Percentiles rank a stretch among this genome's conserved stretches.
phyloP scores from a whole-genome alignment of 192 early-diverging fungal genomes.

The Thamnidium elegans region DNA sequence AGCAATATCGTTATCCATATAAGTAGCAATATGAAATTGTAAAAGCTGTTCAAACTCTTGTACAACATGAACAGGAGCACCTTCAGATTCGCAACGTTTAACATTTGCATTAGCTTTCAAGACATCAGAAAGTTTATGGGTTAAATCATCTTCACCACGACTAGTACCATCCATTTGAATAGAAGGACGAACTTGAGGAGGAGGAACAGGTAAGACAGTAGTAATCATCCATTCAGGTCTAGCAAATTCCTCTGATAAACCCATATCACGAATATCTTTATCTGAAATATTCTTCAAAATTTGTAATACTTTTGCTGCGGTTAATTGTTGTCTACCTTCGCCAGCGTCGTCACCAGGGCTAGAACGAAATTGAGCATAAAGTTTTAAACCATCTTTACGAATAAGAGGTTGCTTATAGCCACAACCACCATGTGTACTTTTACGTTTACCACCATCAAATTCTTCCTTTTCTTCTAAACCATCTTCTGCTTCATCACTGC shows the following conservation, averaged over 20 bases:
- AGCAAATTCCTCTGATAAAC: slow-evolving; percentile 85
- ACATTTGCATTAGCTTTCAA: slow-evolving; percentile 90
- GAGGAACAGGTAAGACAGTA: slow-evolving; percentile 91
- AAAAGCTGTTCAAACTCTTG: slow-evolving; percentile 84
- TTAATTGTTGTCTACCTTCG: slow-evolving; percentile 63
- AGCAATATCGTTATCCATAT: slow-evolving; percentile 96
- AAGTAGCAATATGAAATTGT: slow-evolving; percentile 87
- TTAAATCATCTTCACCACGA: slow-evolving; percentile 94
- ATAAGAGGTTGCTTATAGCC: slow-evolving; percentile 79
- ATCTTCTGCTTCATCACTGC: slow-evolving; percentile 62
- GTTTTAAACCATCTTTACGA: slow-evolving; percentile 75
- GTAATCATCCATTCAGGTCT: slow-evolving; percentile 99
- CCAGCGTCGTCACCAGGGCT: slow-evolving; percentile 30
- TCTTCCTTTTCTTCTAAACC: slow-evolving; percentile 50
- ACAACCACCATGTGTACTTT: slow-evolving; percentile 82
- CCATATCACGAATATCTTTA: slow-evolving; percentile 82
- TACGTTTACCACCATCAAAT: slow-evolving; percentile 46
- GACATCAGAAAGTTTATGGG: slow-evolving; percentile 90
- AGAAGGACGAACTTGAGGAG: slow-evolving; percentile 94
- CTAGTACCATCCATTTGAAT: slow-evolving; percentile 89
- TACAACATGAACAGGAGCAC: slow-evolving; percentile 84
- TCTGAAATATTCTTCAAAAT: slow-evolving; percentile 86
- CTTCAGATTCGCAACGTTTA: slow-evolving; percentile 76
- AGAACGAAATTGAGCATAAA: slow-evolving; percentile 49
- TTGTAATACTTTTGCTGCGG: slow-evolving; percentile 72